These are phyloP conservation scores for Neopestalotiopsis rosae DNA, from an alignment of 2,329 filamentous ascomycete species.

Conservation along the genomic window DNA sequence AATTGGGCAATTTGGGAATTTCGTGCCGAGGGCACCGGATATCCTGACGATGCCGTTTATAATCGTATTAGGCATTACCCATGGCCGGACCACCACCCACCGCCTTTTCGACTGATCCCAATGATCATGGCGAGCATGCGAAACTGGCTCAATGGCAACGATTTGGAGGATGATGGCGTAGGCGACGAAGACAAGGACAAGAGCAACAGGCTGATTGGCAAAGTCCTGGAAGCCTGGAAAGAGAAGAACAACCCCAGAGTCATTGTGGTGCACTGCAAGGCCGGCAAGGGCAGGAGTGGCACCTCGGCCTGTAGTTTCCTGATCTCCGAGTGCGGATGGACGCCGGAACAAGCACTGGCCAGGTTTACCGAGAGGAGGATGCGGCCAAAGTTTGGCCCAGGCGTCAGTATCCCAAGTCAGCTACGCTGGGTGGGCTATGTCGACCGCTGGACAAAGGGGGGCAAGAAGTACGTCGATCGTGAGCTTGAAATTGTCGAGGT, in stretches of 20 bases:
- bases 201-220: conserved; percentile 27
- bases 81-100: conserved; percentile 96
- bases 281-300: conserved; percentile 91
- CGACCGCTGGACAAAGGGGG: conserved; percentile 77
- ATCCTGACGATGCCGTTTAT: conserved; percentile 89
- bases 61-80: conserved; percentile 87
- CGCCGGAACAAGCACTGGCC: conserved; percentile 55
- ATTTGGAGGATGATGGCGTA: conserved; percentile 40
- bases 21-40: conserved; percentile 93
- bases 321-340: conserved; percentile 80
- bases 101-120: conserved; percentile 87
- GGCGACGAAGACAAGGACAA: conserved; percentile 21
- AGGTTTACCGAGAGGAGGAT: conserved; percentile 82
- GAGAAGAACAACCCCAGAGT: conserved; percentile 60
- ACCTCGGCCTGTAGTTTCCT: conserved; percentile 88
- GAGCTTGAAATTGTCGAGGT: conserved; percentile 86
- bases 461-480: conserved; percentile 82
- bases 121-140: conserved; percentile 92
- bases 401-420: conserved; percentile 93
- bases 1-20: conserved; percentile 99
- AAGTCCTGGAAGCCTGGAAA: conserved; percentile 37
- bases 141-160: conserved; percentile 74
- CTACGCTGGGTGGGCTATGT: conserved; percentile 88
- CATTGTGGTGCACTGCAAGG: conserved; percentile 94
- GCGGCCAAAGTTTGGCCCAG: conserved; percentile 85